phyloP scores from a whole-genome alignment of 805 yeast species.

The Yamadazyma endophytica region DNA sequence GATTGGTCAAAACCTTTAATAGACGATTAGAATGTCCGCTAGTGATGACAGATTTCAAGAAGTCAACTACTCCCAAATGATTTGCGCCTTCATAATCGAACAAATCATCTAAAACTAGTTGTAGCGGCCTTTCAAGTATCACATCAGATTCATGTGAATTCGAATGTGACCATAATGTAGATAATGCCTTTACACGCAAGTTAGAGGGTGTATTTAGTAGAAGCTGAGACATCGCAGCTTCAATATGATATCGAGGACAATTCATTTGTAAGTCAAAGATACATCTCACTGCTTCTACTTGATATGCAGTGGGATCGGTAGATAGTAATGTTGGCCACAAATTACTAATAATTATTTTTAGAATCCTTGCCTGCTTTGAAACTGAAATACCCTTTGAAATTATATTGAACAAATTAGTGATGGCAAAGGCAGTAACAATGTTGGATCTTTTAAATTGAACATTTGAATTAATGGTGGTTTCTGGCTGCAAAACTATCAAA shows the following conservation, averaged over 20 bases:
- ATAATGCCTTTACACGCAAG: constrained; percentile 51
- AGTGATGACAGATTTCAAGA: constrained; percentile 14
- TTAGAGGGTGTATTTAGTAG: constrained; percentile 35
- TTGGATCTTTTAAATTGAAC: constrained; percentile 6
- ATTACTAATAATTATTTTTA: constrained; percentile 33
- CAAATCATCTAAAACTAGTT: constrained; percentile 64
- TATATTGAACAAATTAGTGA: constrained; percentile 36
- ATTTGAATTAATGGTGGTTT: constrained; percentile 4
- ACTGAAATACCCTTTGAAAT: constrained; percentile 25
- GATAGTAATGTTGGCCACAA: constrained; percentile 55
- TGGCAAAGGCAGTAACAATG: constrained; percentile 38
- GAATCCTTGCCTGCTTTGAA: constrained; percentile 19
- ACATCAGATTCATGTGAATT: constrained; percentile 45
- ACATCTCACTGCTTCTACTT: constrained; percentile 65
- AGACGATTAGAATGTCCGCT: constrained; percentile 59
- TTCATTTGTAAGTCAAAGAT: constrained; percentile 59
- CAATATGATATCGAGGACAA: constrained; percentile 53
- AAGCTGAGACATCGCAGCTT: constrained; percentile 64
- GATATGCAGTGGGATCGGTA: constrained; percentile 48
- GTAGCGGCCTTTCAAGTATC: constrained; percentile 59
- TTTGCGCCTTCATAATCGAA: constrained; percentile 13
- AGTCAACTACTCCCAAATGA: constrained; percentile 11
- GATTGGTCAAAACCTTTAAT: constrained; percentile 54
- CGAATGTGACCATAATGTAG: constrained; percentile 73
- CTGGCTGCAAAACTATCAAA: constrained; percentile 12